A percentile compares a stretch with the other conserved stretches of the same genome.
Conservation (phyloP, 768 basidiomycete genomes). For the Panaeolus papilionaceus region DNA sequence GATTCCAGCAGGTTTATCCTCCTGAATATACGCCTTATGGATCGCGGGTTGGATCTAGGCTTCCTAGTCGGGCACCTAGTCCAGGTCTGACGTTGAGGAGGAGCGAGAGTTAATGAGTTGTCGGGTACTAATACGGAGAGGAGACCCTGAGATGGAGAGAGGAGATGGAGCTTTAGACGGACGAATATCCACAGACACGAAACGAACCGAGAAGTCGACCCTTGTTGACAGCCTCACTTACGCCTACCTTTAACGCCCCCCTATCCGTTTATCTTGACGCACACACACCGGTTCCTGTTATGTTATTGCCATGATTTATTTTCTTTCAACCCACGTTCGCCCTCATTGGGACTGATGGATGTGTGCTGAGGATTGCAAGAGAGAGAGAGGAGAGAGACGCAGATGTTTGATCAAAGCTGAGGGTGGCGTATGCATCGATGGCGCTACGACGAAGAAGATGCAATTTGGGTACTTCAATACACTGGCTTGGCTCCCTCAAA, state of each 20-base stretch:
- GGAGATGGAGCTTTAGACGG: not conserved
- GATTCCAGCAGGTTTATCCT: slow-evolving; percentile 37
- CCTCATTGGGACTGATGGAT: not conserved
- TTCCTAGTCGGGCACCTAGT: slow-evolving; percentile 41
- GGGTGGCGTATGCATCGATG: not conserved
- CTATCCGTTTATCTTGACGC: slow-evolving; percentile 5
- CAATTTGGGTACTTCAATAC: not conserved
- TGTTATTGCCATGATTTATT: slow-evolving; percentile 15
- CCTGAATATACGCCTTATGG: slow-evolving; percentile 46
- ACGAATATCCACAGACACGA: slow-evolving; percentile 11
- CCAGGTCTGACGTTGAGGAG: slow-evolving; percentile 15
- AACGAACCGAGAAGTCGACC: slow-evolving; percentile 1
- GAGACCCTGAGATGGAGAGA: not conserved
- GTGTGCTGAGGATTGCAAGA: not conserved
- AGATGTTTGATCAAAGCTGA: not conserved
- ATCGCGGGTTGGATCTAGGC: slow-evolving; percentile 40
- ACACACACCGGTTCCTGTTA: slow-evolving; percentile 3
- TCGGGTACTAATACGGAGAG: slow-evolving; percentile 3
- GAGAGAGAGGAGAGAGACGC: not conserved
- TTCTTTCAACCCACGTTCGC: not conserved
- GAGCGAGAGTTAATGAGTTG: slow-evolving; percentile 6
- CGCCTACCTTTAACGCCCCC: slow-evolving; percentile 11
- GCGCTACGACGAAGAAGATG: not conserved
- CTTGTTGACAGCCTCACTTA: slow-evolving; percentile 5
- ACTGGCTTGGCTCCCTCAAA: not conserved